These are phyloP conservation scores for Cadophora sp. DNA, from an alignment of 2,329 filamentous ascomycete genomes.

Conservation along the genomic window DNA sequence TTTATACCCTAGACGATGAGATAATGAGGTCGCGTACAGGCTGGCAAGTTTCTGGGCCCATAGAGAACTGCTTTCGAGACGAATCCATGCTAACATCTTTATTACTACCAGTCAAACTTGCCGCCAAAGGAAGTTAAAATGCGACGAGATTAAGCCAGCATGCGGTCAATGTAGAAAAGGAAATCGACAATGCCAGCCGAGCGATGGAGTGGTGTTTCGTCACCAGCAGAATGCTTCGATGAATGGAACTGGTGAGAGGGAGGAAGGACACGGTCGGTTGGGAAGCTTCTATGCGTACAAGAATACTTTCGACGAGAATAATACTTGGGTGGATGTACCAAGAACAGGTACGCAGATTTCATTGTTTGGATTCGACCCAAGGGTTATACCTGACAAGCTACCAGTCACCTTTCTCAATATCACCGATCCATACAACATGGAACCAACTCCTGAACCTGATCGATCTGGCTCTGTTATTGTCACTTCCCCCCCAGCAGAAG, in stretches of 20 bases:
- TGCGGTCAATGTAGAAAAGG: slow-evolving; percentile 66
- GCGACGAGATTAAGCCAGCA: slow-evolving; percentile 65
- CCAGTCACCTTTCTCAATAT: slow-evolving; percentile 66
- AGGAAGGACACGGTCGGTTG: slow-evolving; percentile 49
- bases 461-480: slow-evolving; percentile 25
- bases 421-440: slow-evolving; percentile 65
- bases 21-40: slow-evolving; percentile 47
- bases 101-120: slow-evolving; percentile 54
- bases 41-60: slow-evolving; percentile 38
- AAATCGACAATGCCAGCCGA: slow-evolving; percentile 64
- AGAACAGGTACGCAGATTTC: slow-evolving; percentile 53
- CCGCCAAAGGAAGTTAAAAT: slow-evolving; percentile 68
- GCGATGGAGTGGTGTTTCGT: slow-evolving; percentile 68
- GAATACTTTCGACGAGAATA: slow-evolving; percentile 66
- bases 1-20: slow-evolving; percentile 33
- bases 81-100: slow-evolving; percentile 24
- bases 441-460: slow-evolving; percentile 48
- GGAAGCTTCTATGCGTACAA: slow-evolving; percentile 71
- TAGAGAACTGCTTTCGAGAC: not conserved
- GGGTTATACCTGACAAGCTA: not conserved
- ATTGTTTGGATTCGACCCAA: not conserved
- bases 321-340: slow-evolving; percentile 68
- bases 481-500: slow-evolving; percentile 31
- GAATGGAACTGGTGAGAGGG: slow-evolving; percentile 56
- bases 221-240: slow-evolving; percentile 75